Evolutionary conservation across 2,329 filamentous ascomycete species (phyloP).

Genomic region (Arachnomyces sp.): DNA sequence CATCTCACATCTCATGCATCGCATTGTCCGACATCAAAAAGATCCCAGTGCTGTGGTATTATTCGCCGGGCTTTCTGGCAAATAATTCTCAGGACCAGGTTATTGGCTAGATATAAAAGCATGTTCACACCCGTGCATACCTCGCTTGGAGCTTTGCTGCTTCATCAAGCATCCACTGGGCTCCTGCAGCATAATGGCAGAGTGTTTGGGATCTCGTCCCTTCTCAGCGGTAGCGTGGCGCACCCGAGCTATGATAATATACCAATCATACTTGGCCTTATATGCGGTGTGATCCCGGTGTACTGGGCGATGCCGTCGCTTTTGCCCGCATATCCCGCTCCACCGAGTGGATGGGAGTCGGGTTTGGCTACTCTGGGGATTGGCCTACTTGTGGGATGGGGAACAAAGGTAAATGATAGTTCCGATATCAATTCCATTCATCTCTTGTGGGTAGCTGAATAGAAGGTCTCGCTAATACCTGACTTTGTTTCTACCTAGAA

Average conservation of each 20-base stretch:
- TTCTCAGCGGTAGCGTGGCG: conserved; percentile 35
- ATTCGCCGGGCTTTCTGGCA: not conserved
- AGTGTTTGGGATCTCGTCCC: conserved; percentile 43
- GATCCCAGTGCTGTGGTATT: conserved; percentile 57
- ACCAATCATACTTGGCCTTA: conserved; percentile 39
- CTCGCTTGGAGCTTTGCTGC: conserved; percentile 41
- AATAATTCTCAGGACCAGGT: not conserved
- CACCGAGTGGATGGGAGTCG: conserved; percentile 26
- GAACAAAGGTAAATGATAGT: conserved; percentile 39
- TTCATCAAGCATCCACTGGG: conserved; percentile 43
- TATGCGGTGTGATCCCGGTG: conserved; percentile 36
- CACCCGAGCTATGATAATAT: conserved; percentile 34
- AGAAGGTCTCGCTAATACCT: too few relatives aligned
- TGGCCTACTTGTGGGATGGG: conserved; percentile 43
- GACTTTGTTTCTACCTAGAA: conserved; percentile 23
- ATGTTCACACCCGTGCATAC: conserved; percentile 50
- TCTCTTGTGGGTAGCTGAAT: not conserved
- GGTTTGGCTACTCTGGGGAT: conserved; percentile 32
- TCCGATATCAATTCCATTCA: not conserved
- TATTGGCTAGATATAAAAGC: not conserved
- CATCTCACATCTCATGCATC: too few relatives aligned
- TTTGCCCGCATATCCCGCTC: conserved; percentile 35
- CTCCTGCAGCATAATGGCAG: conserved; percentile 45
- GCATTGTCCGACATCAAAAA: too few relatives aligned
- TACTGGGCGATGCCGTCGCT: conserved; percentile 37